Conservation (phyloP, 345 rosid genomes). For the Brassica cretica region DNA sequence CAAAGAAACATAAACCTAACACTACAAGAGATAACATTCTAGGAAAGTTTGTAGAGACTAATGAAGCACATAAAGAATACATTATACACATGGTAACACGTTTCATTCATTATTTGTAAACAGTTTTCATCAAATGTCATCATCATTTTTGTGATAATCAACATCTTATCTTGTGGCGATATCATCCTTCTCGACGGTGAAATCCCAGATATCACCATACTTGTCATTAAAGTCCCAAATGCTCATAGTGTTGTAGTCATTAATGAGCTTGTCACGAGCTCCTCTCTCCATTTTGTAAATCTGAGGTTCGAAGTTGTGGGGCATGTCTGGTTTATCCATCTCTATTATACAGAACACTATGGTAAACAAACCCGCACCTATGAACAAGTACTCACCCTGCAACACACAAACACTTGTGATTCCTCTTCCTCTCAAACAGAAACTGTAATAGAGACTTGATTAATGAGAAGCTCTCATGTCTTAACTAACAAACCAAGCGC, state of each 20-base stretch:
- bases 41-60: not conserved
- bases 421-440: slow-evolving; percentile 9
- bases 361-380: slow-evolving; percentile 75
- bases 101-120: slow-evolving; percentile 15
- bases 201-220: slow-evolving; percentile 93
- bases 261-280: slow-evolving; percentile 84
- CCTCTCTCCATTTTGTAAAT: slow-evolving; percentile 84
- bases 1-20: not conserved
- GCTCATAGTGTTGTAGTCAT: slow-evolving; percentile 80
- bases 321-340: slow-evolving; percentile 91
- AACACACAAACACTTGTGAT: slow-evolving; percentile 9
- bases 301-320: slow-evolving; percentile 93
- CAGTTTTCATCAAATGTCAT: slow-evolving; percentile 7
- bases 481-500: not conserved
- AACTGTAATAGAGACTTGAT: not conserved
- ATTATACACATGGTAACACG: slow-evolving; percentile 15
- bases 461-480: not conserved
- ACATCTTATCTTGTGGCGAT: slow-evolving; percentile 51
- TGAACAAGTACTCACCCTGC: slow-evolving; percentile 81
- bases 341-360: slow-evolving; percentile 67
- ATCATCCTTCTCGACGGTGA: slow-evolving; percentile 65
- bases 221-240: slow-evolving; percentile 95
- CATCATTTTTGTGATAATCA: not conserved
- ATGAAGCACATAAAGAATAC: not conserved
- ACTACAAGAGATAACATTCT: not conserved